Base-by-base conservation (phyloP, 2,329 filamentous ascomycete species). In the Pestalotiopsis fici region DNA sequence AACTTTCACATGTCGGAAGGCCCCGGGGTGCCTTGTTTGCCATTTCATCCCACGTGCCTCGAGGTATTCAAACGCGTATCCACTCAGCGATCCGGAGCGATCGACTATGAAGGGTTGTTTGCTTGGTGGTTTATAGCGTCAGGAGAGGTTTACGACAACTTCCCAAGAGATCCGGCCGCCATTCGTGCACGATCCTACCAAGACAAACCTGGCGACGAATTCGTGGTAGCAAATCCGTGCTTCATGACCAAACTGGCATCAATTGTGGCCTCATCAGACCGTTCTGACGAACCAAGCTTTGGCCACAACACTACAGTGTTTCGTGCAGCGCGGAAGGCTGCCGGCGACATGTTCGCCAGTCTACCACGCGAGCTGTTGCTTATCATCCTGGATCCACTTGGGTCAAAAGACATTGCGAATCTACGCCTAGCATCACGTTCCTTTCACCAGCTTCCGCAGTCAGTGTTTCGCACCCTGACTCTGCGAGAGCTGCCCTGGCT, bases 51-150 rank as follows among this genome's bases (percentile, higher is more conserved):
- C 13, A 39, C 59, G 9, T 61, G 59, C n/a, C 23, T 35, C 13
- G 59, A 61, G 35, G 59, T 61, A 5, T 61, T 61, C 23, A 61
- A 61, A 18, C 59, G 59, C 15, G 59, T 28, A 11, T 61, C 59
- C 15, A 23, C 37, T 11, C 27, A 37, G 6, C 59, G 59, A n/a
- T 39, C 13, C 12, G 59, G 59, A 12, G 11, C 6, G 13, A 21
- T 61, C 18, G 59, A 61, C 21, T 31, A 31, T 11, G 35, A 61
- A 6, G 59, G 25, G 27, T 28, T 61, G 23, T 18, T 27, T 4
- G 27, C 3, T 13, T 61, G 59, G 59, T 61, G 59, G 31, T 25
- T 18, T 6, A 28, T 31, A 18, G 25, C 59, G 15, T 31, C 27
- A 21, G 15, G 35, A 18, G n/a, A 61, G 4, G 18, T 4, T 5